Percentiles rank a stretch among this genome's conserved stretches.
phyloP scores from a whole-genome alignment of 2,329 filamentous ascomycete species.

The Chalaropsis ovoidea region DNA sequence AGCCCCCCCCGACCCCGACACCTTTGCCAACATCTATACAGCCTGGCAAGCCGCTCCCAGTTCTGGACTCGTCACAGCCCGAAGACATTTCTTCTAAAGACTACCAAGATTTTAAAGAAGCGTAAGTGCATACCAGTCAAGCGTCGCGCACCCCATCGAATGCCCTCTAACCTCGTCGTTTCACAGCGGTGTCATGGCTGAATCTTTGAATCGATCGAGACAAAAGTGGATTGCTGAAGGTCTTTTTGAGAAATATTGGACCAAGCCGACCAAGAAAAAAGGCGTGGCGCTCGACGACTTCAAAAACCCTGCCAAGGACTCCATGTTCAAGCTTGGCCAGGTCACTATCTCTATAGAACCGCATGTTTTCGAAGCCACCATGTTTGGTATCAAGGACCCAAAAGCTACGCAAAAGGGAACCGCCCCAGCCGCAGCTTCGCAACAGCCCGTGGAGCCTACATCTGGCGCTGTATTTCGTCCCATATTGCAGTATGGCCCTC shows the following conservation, averaged over 20 bases:
- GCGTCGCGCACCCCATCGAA: background rate
- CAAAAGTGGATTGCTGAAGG: conserved; percentile 62
- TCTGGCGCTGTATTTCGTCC: conserved; percentile 38
- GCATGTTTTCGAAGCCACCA: conserved; percentile 65
- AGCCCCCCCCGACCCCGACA: conserved; percentile 33
- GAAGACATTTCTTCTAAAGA: conserved; percentile 53
- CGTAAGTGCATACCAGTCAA: conserved; percentile 36
- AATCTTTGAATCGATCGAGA: conserved; percentile 63
- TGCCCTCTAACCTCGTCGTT: background rate
- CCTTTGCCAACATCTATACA: conserved; percentile 53
- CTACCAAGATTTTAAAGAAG: conserved; percentile 65
- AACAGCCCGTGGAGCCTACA: conserved; percentile 27
- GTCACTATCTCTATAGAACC: conserved; percentile 69
- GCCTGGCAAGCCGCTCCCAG: conserved; percentile 58
- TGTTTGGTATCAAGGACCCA: conserved; percentile 60
- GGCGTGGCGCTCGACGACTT: conserved; percentile 50
- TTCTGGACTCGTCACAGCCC: conserved; percentile 56
- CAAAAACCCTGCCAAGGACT: conserved; percentile 59
- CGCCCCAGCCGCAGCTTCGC: conserved; percentile 27
- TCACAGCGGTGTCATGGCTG: conserved; percentile 59
- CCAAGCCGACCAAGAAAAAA: conserved; percentile 59
- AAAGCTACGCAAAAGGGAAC: conserved; percentile 34
- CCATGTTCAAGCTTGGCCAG: conserved; percentile 61
- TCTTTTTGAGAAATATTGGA: conserved; percentile 69
- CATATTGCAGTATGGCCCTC: conserved; percentile 56